Evolutionary conservation across 306 rosid species (phyloP), one percentile per base, ranked within the genome.

Genomic region (Herpetospermum pedunculosum): DNA sequence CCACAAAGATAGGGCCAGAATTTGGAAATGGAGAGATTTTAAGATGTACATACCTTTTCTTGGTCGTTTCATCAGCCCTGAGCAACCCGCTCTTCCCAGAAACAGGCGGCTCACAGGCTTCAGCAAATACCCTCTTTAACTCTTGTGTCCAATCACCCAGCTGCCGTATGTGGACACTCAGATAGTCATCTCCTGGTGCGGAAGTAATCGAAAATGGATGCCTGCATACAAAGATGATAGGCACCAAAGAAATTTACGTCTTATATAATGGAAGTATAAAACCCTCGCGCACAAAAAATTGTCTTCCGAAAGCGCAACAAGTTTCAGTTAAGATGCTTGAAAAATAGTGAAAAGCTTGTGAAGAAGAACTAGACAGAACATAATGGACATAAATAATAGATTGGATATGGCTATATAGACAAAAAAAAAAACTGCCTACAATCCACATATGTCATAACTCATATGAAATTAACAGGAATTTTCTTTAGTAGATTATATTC

Each of bases 101-200:
- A 12, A 82, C 89, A n/a, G 99, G 96, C 82, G 92, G 85, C 81
- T 91, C 97, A 78, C 99, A 92, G 46, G 89, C 97, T 77, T 88
- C 96, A 29, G 97, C 86, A 76, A 95, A 95, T 21, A 95, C 87
- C 80, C 96, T 88, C 82, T 88, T 95, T 50, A 95, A 96, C 79
- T 95, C 99, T 82, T 83, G 97, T 53, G 99, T 95, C 99, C 99
- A 95, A 75, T 95, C 99, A 73, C 99, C 99, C 32, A 95, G 89
- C 90, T 95, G 99, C 77, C 99, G 87, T 72, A 95, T 95, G 86
- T 95, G 99, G 82, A 95, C 96, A 70, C 99, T 95, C 80, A 95
- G 90, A 78, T 82, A 95, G 85, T 91, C 93, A 70, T 95, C 99
- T n/a, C 89, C 96, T n/a, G 99, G 99, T 79, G 99, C 92, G 21